phyloP scores from a whole-genome alignment of 1,284 basidiomycete genomes.

The Blastosporella zonata region DNA sequence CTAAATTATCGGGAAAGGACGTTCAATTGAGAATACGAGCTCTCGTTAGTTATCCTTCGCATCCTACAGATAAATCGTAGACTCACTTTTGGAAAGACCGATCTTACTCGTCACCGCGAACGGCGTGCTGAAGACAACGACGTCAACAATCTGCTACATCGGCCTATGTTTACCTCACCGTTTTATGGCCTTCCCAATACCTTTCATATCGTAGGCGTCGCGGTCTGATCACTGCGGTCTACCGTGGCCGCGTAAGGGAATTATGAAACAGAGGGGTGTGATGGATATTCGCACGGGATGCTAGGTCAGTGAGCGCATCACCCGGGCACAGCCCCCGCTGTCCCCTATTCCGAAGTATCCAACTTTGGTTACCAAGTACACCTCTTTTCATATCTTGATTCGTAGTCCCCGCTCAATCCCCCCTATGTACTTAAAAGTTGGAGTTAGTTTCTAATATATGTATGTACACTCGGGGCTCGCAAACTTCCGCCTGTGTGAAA shows the following conservation, averaged over 20 bases:
- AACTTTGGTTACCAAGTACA: too few species aligned
- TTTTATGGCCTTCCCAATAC: slow-evolving; percentile 73
- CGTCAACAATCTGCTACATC: slow-evolving; percentile 1
- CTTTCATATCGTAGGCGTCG: slow-evolving; percentile 60
- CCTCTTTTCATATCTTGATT: too few species aligned
- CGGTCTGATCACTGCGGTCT: slow-evolving; percentile 3
- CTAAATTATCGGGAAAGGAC: slow-evolving; percentile 37
- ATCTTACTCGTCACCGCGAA: slow-evolving; percentile 82
- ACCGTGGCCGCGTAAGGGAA: neutral
- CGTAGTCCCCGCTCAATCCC: too few species aligned
- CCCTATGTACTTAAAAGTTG: too few species aligned
- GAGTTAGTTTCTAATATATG: too few species aligned
- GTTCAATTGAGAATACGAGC: neutral
- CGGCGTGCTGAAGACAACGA: slow-evolving; percentile 61
- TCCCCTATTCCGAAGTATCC: too few species aligned
- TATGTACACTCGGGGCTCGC: too few species aligned
- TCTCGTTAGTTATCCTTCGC: slow-evolving; percentile 7
- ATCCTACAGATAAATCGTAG: neutral
- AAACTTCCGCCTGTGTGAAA: too few species aligned
- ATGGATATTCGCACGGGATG: slow-evolving; percentile 15
- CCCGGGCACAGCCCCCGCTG: too few species aligned
- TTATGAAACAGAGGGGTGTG: slow-evolving; percentile 13
- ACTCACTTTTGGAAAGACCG: slow-evolving; percentile 89
- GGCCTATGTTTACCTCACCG: slow-evolving; percentile 43
- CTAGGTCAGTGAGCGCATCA: too few species aligned